A percentile compares a stretch with the other conserved stretches of the same genome.
These are phyloP conservation scores for Fagopyrum homotropicum DNA, from an alignment of 148 eudicot species.

Conservation along the genomic window DNA sequence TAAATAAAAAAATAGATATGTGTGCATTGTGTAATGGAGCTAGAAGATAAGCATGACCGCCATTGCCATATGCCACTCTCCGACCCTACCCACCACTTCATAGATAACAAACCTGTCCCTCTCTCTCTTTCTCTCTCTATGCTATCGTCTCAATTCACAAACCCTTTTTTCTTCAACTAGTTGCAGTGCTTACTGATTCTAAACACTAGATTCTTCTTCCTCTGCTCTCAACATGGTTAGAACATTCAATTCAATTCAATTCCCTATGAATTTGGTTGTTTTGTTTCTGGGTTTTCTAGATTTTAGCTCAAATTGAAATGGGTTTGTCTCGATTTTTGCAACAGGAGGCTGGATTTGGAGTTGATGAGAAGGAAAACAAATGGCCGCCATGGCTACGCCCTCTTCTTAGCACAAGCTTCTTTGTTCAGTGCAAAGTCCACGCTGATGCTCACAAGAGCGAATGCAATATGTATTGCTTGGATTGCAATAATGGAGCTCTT, in stretches of 20 bases:
- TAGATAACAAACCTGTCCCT: constrained; percentile 4
- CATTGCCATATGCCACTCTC: constrained; percentile 13
- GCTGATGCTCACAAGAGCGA: constrained; percentile 31
- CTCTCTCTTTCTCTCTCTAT: background rate
- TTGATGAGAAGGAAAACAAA: constrained; percentile 6
- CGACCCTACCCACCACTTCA: constrained; percentile 13
- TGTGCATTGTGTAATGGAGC: constrained; percentile 4
- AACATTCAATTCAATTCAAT: background rate
- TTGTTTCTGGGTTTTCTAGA: background rate
- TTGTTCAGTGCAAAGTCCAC: constrained; percentile 23
- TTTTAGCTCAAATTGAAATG: constrained; percentile 1
- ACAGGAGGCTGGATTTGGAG: constrained; percentile 7
- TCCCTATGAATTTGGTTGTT: background rate
- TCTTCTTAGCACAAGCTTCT: constrained; percentile 9
- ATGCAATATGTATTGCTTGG: constrained; percentile 51
- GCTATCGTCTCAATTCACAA: background rate
- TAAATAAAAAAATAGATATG: background rate
- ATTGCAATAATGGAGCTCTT: constrained; percentile 38
- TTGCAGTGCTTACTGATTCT: background rate
- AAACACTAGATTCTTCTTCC: background rate
- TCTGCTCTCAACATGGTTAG: background rate
- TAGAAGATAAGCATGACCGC: constrained; percentile 12
- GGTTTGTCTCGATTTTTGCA: background rate
- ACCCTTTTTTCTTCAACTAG: background rate
- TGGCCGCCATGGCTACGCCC: constrained; percentile 17